Base-by-base conservation (phyloP, 805 yeast genomes). In the Saturnispora saitoi region DNA sequence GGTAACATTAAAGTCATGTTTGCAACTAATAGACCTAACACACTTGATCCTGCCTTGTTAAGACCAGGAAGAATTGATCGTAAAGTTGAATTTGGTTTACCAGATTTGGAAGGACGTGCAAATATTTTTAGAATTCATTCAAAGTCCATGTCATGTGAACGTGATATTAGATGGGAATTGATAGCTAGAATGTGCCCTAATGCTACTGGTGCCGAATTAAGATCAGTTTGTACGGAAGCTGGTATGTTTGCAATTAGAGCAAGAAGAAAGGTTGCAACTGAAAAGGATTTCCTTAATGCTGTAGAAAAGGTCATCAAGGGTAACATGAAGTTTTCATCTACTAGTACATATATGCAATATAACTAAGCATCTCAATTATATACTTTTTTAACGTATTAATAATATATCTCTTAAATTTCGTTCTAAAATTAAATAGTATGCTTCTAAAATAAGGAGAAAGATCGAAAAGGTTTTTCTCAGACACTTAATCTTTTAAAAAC, bases 221-320 rank as follows among this genome's bases (percentile, higher is more conserved):
- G 99, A 65, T 91, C 98, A 6, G 99, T 93, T 15, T 93, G 99
- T 68, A 93, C 99, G 1, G 99, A 93, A 68, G 99, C 99, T 3
- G 99, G 99, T 60, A 93, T 93, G 99, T 93, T 90, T 74, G 99
- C 99, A 41, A 93, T 93, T 48, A 81, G 99, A 61, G 96, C 98
- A 17, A 81, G 99, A 69, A 80, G 99, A 72, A 93, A 93, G 73
- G 96, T 93, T 39, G 98, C 99, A 34, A 84, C 95, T 26, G 99
- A 93, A 67, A 93, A 93, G 75, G 99, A 93, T 68, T 93, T 93
- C 76, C 73, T 93, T 60, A 89, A 91, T 58, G 96, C 99, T 31
- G 99, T 93, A 42, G 99, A 93, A 61, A 93, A 93, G 75, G 99
- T 93, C 52, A 93, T 93, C 63, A 93, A 91, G 77, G 98, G 99